Evolutionary conservation across 352 stramenopile species (phyloP), one percentile per base, ranked within the genome.

Genomic region (Pythium myriotylum): DNA sequence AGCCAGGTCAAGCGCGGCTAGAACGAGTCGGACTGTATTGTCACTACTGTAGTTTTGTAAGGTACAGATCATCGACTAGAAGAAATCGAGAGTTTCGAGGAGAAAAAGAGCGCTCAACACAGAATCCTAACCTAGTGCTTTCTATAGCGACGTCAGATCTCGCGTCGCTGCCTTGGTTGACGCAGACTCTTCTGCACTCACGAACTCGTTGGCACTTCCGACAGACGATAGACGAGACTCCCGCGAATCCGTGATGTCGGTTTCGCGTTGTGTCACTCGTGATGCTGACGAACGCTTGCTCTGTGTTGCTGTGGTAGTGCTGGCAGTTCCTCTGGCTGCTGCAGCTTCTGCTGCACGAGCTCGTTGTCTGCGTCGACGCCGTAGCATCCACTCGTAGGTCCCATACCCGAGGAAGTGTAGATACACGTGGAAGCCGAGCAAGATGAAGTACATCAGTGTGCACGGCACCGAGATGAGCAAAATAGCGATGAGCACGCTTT

Each of bases 381-480:
- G 82, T 59, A 95, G 65, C 80, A 93, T 92, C 84, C 85, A 95
- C 68, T 95, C 86, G 72, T 95, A 95, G 39, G 86, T 95, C 47
- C 86, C 86, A 60, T 89, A 94, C 20, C 86, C 86, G 54, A 92
- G 71, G 26, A 81, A 74, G 68, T 84, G 77, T 55, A 95, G 81
- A 49, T 79, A 92, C 0, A 95, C 39, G 67, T 95, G 86, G 60
- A 95, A 95, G 23, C 81, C 79, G 27, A 95, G 57, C 27, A 95
- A 65, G 26, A 93, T 81, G 22, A 89, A 88, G 62, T 95, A 95
- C 84, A 95, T 92, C 59, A 92, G 67, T 52, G 80, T 88, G 70
- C 84, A 94, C 10, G 86, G 86, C 41, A 91, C 70, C 1, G 84
- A 94, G 49, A 92, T 76, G 40, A 84, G 47, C 56, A 89, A 57